phyloP scores from a whole-genome alignment of 495 filamentous ascomycete species.

The Lasiosphaeris hirsuta region DNA sequence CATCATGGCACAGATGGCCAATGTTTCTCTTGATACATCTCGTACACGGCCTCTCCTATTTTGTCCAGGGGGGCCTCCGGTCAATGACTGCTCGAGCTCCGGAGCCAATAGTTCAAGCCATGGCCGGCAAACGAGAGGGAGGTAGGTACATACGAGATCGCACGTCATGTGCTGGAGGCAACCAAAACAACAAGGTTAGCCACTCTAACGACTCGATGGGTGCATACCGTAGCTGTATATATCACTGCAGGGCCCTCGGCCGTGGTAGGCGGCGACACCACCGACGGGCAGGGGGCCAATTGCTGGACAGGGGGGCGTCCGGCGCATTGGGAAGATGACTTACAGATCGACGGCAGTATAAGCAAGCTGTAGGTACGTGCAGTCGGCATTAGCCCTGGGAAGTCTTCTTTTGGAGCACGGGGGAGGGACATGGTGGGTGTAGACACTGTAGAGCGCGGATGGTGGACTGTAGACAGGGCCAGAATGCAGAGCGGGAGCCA shows the following conservation, averaged over 20 bases:
- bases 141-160: constrained; percentile 80
- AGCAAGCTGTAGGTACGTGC: constrained; percentile 72
- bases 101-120: constrained; percentile 14
- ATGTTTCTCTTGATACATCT: constrained; percentile 99
- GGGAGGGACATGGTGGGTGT: not conserved
- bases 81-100: constrained; percentile 22
- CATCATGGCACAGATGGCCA: constrained; percentile 97
- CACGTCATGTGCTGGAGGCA: constrained; percentile 94
- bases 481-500: constrained; percentile 25
- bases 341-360: constrained; percentile 99
- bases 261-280: constrained; percentile 7
- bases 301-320: constrained; percentile 26
- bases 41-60: constrained; percentile 88
- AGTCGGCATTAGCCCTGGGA: constrained; percentile 42
- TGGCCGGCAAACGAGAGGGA: constrained; percentile 30
- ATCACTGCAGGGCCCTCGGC: constrained; percentile 10
- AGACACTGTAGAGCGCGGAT: constrained; percentile 18
- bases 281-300: constrained; percentile 25
- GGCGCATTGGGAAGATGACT: constrained; percentile 47
- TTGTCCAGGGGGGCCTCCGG: constrained; percentile 7
- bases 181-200: constrained; percentile 27
- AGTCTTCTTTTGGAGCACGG: not conserved
- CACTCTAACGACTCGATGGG: constrained; percentile 21
- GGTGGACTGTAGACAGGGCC: constrained; percentile 20
- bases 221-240: constrained; percentile 14